A percentile compares a stretch with the other conserved stretches of the same genome.
Evolutionary conservation across 805 yeast species (phyloP).

Genomic region (Wickerhamomyces tratensis): DNA sequence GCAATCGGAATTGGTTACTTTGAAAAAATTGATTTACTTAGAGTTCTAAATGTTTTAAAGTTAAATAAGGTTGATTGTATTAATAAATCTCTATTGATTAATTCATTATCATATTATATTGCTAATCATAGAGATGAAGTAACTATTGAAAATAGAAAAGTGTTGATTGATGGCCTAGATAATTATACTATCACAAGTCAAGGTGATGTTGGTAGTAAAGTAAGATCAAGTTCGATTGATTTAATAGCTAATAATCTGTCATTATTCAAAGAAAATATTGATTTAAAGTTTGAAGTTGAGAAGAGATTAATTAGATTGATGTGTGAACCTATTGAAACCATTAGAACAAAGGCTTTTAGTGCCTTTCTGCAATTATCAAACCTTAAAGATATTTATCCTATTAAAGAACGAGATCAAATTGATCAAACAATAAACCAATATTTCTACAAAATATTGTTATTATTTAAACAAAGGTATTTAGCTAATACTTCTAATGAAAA

Average conservation of each 20-base stretch:
- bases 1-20: conserved; percentile 27
- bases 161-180: conserved; percentile 35
- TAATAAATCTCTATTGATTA: conserved; percentile 7
- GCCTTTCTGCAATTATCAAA: too few relatives aligned
- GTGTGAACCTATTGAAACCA: conserved; percentile 52
- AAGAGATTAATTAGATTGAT: conserved; percentile 41
- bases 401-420: too few relatives aligned
- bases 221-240: conserved; percentile 42
- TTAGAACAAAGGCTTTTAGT: conserved; percentile 33
- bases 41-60: conserved; percentile 4
- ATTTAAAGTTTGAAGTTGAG: conserved; percentile 11
- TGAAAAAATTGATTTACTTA: conserved; percentile 2
- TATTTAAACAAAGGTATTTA: conserved; percentile 7
- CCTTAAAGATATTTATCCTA: too few relatives aligned
- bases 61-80: conserved; percentile 14
- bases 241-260: conserved; percentile 24
- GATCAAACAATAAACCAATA: conserved; percentile 9
- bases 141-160: background rate
- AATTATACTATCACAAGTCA: conserved; percentile 74
- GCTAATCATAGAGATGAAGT: background rate
- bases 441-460: conserved; percentile 19
- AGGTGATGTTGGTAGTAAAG: conserved; percentile 87
- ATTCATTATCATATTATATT: conserved; percentile 9
- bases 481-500: conserved; percentile 5
- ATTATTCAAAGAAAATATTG: conserved; percentile 3